Percentiles rank a stretch among this genome's conserved stretches.
phyloP scores from a whole-genome alignment of 306 rosid genomes.

The Pachyrhizus erosus region DNA sequence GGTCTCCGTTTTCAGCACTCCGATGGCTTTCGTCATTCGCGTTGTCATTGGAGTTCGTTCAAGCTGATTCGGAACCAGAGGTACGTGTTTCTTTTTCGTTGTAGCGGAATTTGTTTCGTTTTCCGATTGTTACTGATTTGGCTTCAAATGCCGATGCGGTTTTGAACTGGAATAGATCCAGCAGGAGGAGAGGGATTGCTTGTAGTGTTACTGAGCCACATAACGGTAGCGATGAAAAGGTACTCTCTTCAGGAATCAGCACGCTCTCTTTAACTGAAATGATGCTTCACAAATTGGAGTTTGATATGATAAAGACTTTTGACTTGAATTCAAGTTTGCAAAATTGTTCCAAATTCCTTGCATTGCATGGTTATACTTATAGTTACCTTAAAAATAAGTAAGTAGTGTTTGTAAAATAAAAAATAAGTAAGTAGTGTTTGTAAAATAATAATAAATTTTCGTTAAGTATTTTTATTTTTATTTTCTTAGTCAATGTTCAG shows the following conservation, averaged over 20 bases:
- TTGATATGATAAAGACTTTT: neutral
- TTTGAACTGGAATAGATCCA: conserved; percentile 31
- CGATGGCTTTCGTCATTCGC: conserved; percentile 41
- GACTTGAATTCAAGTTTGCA: neutral
- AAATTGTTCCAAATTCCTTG: conserved; percentile 20
- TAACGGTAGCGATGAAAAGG: conserved; percentile 70
- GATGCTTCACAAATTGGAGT: neutral
- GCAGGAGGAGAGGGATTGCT: conserved; percentile 55
- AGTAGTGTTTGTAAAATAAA: neutral
- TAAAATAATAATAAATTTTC: no score
- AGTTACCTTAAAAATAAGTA: neutral
- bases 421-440: no score
- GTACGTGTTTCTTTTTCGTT: conserved; percentile 41
- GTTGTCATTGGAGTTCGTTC: conserved; percentile 38
- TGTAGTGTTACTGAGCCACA: conserved; percentile 72
- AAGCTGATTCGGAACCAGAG: conserved; percentile 53
- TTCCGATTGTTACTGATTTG: neutral
- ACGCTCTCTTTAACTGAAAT: conserved; percentile 15
- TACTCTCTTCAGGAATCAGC: conserved; percentile 41
- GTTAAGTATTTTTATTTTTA: no score
- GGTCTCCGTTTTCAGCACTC: conserved; percentile 64
- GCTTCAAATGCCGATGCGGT: conserved; percentile 25
- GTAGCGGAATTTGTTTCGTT: neutral
- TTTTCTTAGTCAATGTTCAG: no score
- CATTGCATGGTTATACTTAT: conserved; percentile 3